These are phyloP conservation scores for Fraxinus angustifolia DNA, from an alignment of 305 asterid genomes.

Conservation along the genomic window DNA sequence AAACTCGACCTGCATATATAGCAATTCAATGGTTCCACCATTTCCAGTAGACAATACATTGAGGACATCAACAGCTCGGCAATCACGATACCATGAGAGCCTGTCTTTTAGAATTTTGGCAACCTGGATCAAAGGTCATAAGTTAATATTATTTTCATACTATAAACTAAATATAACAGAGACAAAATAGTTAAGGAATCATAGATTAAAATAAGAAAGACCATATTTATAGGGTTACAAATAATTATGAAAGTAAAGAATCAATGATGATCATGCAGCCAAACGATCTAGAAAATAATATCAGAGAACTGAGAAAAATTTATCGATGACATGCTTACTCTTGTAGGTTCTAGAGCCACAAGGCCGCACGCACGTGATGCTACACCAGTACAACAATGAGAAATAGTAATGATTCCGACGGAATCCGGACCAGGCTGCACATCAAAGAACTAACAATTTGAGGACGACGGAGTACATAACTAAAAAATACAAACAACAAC, in stretches of 20 bases:
- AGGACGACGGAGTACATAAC: neutral
- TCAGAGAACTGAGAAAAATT: neutral
- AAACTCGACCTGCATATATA: constrained; percentile 78
- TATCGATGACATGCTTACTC: constrained; percentile 46
- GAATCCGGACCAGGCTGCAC: constrained; percentile 62
- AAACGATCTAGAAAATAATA: neutral
- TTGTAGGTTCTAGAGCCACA: constrained; percentile 86
- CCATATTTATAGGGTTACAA: neutral
- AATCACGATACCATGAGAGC: constrained; percentile 93
- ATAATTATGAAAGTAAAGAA: neutral
- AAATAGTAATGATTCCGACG: constrained; percentile 48
- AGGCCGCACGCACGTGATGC: constrained; percentile 99
- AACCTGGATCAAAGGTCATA: constrained; percentile 41
- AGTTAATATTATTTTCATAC: neutral
- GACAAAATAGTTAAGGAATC: neutral
- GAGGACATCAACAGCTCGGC: constrained; percentile 83
- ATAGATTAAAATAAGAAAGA: neutral
- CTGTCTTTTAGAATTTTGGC: constrained; percentile 94
- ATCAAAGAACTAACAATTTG: neutral
- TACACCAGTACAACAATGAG: constrained; percentile 50
- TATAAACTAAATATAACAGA: neutral
- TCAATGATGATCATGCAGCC: neutral
- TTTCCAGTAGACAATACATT: constrained; percentile 79
- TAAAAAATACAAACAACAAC: neutral
- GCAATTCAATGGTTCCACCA: constrained; percentile 89